Conservation (phyloP, 768 basidiomycete genomes). For the Dentipellis sp. region DNA sequence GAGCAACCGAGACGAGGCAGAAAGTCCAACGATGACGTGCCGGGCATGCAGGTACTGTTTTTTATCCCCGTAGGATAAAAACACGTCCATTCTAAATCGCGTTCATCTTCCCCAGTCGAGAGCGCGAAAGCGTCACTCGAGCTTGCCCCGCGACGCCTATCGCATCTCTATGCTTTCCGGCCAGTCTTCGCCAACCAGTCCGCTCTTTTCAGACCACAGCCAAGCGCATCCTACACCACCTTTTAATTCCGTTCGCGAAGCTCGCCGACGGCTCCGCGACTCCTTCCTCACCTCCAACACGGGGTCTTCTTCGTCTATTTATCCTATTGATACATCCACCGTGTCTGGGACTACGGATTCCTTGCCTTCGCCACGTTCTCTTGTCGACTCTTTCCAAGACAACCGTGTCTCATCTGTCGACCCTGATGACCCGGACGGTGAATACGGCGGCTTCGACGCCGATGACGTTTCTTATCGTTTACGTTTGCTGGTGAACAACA, state of each 20-base stretch:
- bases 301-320: slow-evolving; percentile 65
- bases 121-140: slow-evolving; percentile 13
- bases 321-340: slow-evolving; percentile 65
- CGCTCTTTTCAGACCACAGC: slow-evolving; percentile 13
- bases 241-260: slow-evolving; percentile 14
- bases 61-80: background rate
- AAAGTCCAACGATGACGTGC: slow-evolving; percentile 4
- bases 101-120: background rate
- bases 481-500: slow-evolving; percentile 77
- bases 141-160: slow-evolving; percentile 15
- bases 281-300: slow-evolving; percentile 56
- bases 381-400: slow-evolving; percentile 34
- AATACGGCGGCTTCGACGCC: slow-evolving; percentile 27
- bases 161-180: slow-evolving; percentile 13
- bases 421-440: slow-evolving; percentile 17
- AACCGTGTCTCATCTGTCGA: slow-evolving; percentile 26
- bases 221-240: slow-evolving; percentile 15
- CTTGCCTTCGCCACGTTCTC: slow-evolving; percentile 51
- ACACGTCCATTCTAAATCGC: background rate
- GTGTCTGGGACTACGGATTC: slow-evolving; percentile 51
- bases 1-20: slow-evolving; percentile 11
- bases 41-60: slow-evolving; percentile 9
- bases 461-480: slow-evolving; percentile 85
- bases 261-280: slow-evolving; percentile 26
- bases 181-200: slow-evolving; percentile 10